Evolutionary conservation across 129 eudicot species (phyloP).

Genomic region (Chrysanthemum makinoi): DNA sequence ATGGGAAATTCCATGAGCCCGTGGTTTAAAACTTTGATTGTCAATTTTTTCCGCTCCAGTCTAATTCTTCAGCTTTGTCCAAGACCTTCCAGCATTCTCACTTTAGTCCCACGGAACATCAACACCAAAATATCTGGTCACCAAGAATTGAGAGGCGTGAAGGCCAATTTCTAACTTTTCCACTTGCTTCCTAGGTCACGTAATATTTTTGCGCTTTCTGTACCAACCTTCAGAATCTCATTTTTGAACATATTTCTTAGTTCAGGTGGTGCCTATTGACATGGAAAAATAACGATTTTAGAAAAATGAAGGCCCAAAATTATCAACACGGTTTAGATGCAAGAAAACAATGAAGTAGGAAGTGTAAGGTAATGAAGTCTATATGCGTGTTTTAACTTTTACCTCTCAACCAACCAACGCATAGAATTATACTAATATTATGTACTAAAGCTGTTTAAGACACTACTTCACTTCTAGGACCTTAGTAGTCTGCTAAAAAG

Average conservation of each 20-base stretch:
- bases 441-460: too few relatives aligned
- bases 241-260: slow-evolving; percentile 62
- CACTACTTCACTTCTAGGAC: too few relatives aligned
- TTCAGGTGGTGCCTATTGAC: slow-evolving; percentile 71
- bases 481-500: too few relatives aligned
- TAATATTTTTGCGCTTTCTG: slow-evolving; percentile 69
- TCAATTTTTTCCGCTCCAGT: slow-evolving; percentile 17
- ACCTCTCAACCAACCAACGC: too few relatives aligned
- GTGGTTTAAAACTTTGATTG: slow-evolving; percentile 3
- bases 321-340: too few relatives aligned
- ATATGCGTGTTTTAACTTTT: too few relatives aligned
- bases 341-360: too few relatives aligned
- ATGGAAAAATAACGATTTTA: slow-evolving; percentile 8
- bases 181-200: slow-evolving; percentile 76
- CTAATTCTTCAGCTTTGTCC: not conserved
- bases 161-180: slow-evolving; percentile 94
- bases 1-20: slow-evolving; percentile 84
- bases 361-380: too few relatives aligned
- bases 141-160: slow-evolving; percentile 77
- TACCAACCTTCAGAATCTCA: slow-evolving; percentile 78
- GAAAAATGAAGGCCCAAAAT: not conserved
- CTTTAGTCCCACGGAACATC: slow-evolving; percentile 2
- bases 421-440: too few relatives aligned
- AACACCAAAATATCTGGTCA: slow-evolving; percentile 39
- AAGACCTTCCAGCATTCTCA: too few relatives aligned